Base-by-base conservation (phyloP, 164 flowering plant species). In the Kingdonia uniflora region DNA sequence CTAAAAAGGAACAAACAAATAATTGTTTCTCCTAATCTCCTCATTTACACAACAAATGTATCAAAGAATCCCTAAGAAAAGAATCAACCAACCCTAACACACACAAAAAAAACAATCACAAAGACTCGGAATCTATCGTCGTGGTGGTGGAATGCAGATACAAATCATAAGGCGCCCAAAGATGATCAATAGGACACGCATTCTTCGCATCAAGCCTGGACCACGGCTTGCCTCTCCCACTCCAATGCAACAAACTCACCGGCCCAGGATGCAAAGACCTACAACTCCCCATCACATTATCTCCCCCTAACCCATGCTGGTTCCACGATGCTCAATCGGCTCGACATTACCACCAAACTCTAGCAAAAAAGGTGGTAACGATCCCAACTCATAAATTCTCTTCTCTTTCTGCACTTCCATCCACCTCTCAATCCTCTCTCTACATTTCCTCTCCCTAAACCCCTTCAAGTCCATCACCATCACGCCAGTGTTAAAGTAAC, bases 151-250 rank as follows among this genome's bases (percentile, higher is more conserved):
- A 50, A 5, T 56, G 60, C 48, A 58, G 68, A 62, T 64, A 78
- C 19, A 84, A 65, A 77, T 87, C 95, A 43, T 84, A 84, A 1
- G 95, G 92, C 62, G 73, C 67, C 92, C 95, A 84, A 0, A 87
- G 70, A 57, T 65, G 59, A 69, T 87, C 95, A 33, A 84, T 49
- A 6, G 74, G 80, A 44, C 95, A 87, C 0, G 95, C 76, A 11
- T 47, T 68, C 41, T 54, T 64, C 10, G 65, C 78, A 42, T 87
- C 95, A 0, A 87, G 74, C 24, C 95, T 62, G 0, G 62, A 76
- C 95, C 95, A 87, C 6, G 95, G 95, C 75, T 87, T 87, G 21
- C 95, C 95, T 59, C 80, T 87, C 11, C 95, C 95, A 33, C 82
- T 75, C 95, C 95, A 87, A 58, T 87, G 95, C 20, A 87, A 60